These are phyloP conservation scores for Aegilops umbellulata DNA, from an alignment of 176 grass and related monocot species.

Conservation along the genomic window DNA sequence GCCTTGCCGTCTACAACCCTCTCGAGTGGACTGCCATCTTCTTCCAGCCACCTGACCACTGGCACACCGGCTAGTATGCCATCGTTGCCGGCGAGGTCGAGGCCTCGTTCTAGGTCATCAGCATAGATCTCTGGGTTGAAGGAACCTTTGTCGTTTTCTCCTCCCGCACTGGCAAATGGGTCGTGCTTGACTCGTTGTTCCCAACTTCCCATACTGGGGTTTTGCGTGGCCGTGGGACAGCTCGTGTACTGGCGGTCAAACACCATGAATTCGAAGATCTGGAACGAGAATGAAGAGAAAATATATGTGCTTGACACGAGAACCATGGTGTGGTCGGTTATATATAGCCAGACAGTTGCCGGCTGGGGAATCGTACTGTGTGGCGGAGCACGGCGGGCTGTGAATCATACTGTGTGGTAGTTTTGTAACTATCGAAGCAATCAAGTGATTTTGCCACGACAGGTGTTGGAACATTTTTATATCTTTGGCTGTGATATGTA, in stretches of 20 bases:
- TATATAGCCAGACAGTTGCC: not conserved
- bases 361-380: not conserved
- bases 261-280: too few relatives aligned
- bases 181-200: not conserved
- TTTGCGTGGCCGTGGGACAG: not conserved
- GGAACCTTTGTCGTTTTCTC: not conserved
- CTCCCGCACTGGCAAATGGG: conserved; percentile 17
- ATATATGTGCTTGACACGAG: conserved; percentile 13
- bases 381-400: too few relatives aligned
- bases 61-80: not conserved
- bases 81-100: not conserved
- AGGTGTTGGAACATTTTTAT: too few relatives aligned
- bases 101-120: conserved; percentile 8
- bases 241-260: not conserved
- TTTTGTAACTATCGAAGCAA: too few relatives aligned
- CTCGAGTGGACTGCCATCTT: not conserved
- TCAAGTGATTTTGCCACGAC: too few relatives aligned
- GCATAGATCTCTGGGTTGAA: too few relatives aligned
- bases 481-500: too few relatives aligned
- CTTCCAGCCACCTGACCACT: not conserved
- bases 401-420: too few relatives aligned
- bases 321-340: conserved; percentile 23
- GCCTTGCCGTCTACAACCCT: conserved; percentile 29
- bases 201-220: too few relatives aligned
- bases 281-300: not conserved